phyloP scores from a whole-genome alignment of 2,329 filamentous ascomycete species.

The Stylonectria norvegica region DNA sequence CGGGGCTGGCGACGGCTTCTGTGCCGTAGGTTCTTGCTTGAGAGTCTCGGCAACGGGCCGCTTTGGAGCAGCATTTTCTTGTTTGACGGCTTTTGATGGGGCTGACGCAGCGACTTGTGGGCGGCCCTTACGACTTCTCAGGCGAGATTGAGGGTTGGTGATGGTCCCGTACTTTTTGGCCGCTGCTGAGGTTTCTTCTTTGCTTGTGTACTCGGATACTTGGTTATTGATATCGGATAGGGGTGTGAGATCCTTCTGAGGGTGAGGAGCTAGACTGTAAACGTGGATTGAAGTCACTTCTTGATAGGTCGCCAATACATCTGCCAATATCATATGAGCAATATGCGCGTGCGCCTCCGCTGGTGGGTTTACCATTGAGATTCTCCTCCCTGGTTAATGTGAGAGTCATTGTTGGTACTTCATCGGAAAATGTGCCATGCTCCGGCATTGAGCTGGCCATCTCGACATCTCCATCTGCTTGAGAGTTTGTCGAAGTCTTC shows the following conservation, averaged over 20 bases:
- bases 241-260: slow-evolving; percentile 65
- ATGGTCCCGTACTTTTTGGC: slow-evolving; percentile 70
- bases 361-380: slow-evolving; percentile 54
- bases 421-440: slow-evolving; percentile 41
- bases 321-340: slow-evolving; percentile 41
- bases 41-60: slow-evolving; percentile 21
- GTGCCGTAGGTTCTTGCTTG: slow-evolving; percentile 15
- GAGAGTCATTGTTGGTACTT: slow-evolving; percentile 55
- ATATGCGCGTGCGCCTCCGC: neutral
- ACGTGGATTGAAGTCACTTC: slow-evolving; percentile 77
- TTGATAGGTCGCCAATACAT: slow-evolving; percentile 64
- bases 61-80: slow-evolving; percentile 13
- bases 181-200: slow-evolving; percentile 57
- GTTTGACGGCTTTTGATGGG: slow-evolving; percentile 22
- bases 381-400: slow-evolving; percentile 69
- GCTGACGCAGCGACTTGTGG: slow-evolving; percentile 24
- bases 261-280: slow-evolving; percentile 75
- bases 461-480: slow-evolving; percentile 62
- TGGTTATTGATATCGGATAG: slow-evolving; percentile 68
- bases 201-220: slow-evolving; percentile 51
- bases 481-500: slow-evolving; percentile 42
- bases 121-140: slow-evolving; percentile 42
- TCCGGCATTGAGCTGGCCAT: slow-evolving; percentile 66
- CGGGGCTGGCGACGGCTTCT: slow-evolving; percentile 8
- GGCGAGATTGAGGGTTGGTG: slow-evolving; percentile 64